phyloP scores from a whole-genome alignment of 768 basidiomycete genomes.

The Russula emetica region DNA sequence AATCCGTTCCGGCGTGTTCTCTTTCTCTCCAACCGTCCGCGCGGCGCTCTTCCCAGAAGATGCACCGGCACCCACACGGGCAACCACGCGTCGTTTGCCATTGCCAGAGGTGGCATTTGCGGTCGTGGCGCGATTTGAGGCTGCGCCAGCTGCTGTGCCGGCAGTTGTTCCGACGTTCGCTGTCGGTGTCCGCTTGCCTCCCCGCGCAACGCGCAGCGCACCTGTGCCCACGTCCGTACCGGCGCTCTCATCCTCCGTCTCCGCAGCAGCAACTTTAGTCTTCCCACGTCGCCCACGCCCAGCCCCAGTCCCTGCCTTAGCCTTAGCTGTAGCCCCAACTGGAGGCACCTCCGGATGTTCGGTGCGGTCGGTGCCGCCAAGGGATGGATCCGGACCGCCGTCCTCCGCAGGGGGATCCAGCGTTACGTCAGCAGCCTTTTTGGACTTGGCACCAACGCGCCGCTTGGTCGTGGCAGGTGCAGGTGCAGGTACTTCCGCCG shows the following conservation, averaged over 20 bases:
- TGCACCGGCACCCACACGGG: background rate
- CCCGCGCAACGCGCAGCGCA: slow-evolving; percentile 23
- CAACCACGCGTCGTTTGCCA: slow-evolving; percentile 10
- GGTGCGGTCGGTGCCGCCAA: slow-evolving; percentile 7
- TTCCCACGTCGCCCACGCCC: slow-evolving; percentile 19
- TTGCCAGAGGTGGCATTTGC: slow-evolving; percentile 2
- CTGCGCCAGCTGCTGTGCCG: slow-evolving; percentile 10
- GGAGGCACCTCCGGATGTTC: slow-evolving; percentile 20
- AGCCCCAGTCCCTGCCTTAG: background rate
- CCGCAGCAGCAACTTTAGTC: slow-evolving; percentile 4
- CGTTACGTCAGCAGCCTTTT: slow-evolving; percentile 22
- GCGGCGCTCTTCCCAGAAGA: slow-evolving; percentile 9
- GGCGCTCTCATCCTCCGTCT: slow-evolving; percentile 14
- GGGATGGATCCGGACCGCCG: background rate
- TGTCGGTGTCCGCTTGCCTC: slow-evolving; percentile 27
- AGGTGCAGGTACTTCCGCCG: slow-evolving; percentile 16
- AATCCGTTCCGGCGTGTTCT: slow-evolving; percentile 35
- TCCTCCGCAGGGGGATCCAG: slow-evolving; percentile 26
- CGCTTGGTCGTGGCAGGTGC: slow-evolving; percentile 18
- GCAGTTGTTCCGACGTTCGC: background rate
- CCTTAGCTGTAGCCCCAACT: too few relatives aligned
- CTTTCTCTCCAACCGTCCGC: slow-evolving; percentile 30
- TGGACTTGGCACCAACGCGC: slow-evolving; percentile 27
- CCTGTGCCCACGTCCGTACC: background rate
- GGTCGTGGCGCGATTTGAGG: slow-evolving; percentile 16